Conservation (phyloP, 176 grass and related monocot genomes). For the Lolium perenne region DNA sequence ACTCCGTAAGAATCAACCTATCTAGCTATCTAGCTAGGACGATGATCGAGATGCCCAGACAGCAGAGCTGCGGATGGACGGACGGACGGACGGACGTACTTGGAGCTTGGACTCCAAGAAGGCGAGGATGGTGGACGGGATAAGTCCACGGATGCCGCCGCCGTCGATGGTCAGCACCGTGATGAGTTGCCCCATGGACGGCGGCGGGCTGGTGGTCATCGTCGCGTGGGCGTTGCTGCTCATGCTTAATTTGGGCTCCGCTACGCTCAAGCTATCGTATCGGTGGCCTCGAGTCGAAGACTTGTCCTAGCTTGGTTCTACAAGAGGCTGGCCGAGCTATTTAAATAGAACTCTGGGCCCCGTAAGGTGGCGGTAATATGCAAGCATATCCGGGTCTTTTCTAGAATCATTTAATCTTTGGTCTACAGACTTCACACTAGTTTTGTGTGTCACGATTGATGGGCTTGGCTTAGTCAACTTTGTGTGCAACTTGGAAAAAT, state of each 20-base stretch:
- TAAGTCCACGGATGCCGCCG: background rate
- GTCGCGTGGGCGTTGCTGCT: background rate
- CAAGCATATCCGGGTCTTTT: background rate
- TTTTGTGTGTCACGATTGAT: background rate
- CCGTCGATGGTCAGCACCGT: constrained; percentile 11
- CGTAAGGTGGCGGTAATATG: background rate
- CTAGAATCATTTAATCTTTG: background rate
- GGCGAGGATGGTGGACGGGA: constrained; percentile 4
- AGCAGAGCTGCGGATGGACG: background rate
- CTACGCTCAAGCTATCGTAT: background rate
- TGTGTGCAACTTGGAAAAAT: no score
- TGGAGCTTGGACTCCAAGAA: background rate
- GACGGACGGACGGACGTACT: background rate
- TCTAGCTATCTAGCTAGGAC: background rate
- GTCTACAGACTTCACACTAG: background rate
- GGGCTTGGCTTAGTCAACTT: no score
- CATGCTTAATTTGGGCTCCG: background rate
- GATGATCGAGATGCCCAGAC: background rate
- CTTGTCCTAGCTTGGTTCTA: background rate
- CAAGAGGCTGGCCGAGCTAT: background rate
- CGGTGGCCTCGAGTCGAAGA: background rate
- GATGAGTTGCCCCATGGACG: background rate
- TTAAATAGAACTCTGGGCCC: background rate
- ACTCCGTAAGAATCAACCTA: background rate
- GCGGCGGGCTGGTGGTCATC: background rate